Percentiles rank a stretch among this genome's conserved stretches.
phyloP scores from a whole-genome alignment of 176 grass and related monocot genomes.

The Carex kokanica region DNA sequence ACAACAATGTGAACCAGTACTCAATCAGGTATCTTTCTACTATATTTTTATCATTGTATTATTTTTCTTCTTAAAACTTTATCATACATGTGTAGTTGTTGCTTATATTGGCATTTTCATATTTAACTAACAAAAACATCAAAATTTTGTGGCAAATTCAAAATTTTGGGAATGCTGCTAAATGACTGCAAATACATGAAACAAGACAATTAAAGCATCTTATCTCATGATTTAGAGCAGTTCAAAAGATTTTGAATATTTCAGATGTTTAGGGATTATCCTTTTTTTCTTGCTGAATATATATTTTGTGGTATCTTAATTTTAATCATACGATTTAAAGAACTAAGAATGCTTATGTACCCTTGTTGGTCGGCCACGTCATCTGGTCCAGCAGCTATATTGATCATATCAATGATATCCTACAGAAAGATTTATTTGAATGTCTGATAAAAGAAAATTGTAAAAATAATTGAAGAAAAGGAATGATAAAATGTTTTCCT shows the following conservation, averaged over 20 bases:
- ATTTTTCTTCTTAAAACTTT: background rate
- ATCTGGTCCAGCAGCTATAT: background rate
- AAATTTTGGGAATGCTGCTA: background rate
- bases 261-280: background rate
- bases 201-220: too few relatives aligned
- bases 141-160: background rate
- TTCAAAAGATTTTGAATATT: background rate
- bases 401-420: background rate
- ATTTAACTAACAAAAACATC: background rate
- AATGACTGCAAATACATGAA: background rate
- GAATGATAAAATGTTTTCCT: background rate
- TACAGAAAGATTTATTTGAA: background rate
- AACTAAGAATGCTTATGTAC: background rate
- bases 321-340: background rate
- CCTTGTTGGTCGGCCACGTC: background rate
- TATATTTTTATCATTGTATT: background rate
- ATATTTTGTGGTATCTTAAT: too few relatives aligned
- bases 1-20: background rate
- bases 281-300: background rate
- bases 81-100: background rate
- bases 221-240: too few relatives aligned
- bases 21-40: background rate
- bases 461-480: background rate
- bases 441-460: background rate
- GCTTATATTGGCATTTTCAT: background rate